Percentiles rank a stretch among this genome's conserved stretches.
Conservation (phyloP, 192 early-diverging fungal genomes). For the Cladochytrium replicatum region DNA sequence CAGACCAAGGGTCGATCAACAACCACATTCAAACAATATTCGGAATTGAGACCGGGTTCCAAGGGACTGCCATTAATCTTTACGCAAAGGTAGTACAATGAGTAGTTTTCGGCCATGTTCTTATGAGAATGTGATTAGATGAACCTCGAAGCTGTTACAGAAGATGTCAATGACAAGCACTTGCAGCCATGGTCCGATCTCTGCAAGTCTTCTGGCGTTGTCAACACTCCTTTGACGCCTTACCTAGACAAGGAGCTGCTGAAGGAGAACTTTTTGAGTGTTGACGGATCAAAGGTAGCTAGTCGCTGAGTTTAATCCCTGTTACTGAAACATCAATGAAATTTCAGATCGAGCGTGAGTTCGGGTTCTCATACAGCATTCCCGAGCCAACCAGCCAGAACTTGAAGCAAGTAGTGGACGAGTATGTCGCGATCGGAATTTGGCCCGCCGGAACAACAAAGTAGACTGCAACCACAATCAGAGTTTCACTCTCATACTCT, state of each 20-base stretch:
- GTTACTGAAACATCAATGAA: too few relatives aligned
- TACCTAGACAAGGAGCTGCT: constrained; percentile 89
- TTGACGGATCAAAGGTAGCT: constrained; percentile 67
- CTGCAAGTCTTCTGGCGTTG: constrained; percentile 53
- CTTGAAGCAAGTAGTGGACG: constrained; percentile 63
- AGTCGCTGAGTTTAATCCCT: not conserved
- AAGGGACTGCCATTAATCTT: constrained; percentile 62
- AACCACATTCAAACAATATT: constrained; percentile 58
- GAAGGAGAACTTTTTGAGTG: constrained; percentile 71
- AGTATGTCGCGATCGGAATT: constrained; percentile 67
- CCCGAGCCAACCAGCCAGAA: constrained; percentile 56
- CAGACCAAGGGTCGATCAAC: constrained; percentile 75
- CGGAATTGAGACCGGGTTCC: constrained; percentile 75
- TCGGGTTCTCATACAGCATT: constrained; percentile 61
- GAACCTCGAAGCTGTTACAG: constrained; percentile 74
- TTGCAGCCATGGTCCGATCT: constrained; percentile 87
- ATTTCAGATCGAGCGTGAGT: constrained; percentile 49
- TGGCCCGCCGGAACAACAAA: constrained; percentile 66
- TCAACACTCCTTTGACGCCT: constrained; percentile 80
- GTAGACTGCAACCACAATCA: too few relatives aligned
- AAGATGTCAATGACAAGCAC: constrained; percentile 91
- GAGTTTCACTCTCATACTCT: too few relatives aligned
- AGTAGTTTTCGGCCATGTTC: too few relatives aligned
- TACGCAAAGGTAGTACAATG: constrained; percentile 81
- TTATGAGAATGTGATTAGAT: too few relatives aligned